A percentile compares a stretch with the other conserved stretches of the same genome.
Conservation (phyloP, 2,329 filamentous ascomycete species). For the Hypoxylon sp. region DNA sequence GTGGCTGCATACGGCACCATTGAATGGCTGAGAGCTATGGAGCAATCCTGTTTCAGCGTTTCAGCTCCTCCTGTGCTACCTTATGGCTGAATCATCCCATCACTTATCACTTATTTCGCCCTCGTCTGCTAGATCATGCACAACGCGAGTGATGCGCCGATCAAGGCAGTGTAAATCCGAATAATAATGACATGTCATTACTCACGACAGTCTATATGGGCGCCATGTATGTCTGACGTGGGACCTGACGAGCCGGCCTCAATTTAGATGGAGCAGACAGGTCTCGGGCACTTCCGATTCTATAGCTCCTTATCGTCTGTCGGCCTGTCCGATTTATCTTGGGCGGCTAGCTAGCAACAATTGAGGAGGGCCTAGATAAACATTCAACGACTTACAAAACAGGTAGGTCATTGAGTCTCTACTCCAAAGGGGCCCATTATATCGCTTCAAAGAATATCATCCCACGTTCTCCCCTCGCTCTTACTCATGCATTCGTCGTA, state of each 20-base stretch:
- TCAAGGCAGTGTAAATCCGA: neutral
- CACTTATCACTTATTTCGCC: slow-evolving; percentile 14
- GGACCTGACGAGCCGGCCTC: neutral
- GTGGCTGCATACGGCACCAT: slow-evolving; percentile 9
- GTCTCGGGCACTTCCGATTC: neutral
- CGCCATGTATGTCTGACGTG: neutral
- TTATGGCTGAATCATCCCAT: slow-evolving; percentile 14
- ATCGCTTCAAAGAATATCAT: neutral
- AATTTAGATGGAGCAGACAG: neutral
- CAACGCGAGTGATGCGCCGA: slow-evolving; percentile 2
- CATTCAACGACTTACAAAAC: neutral
- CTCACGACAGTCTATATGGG: neutral
- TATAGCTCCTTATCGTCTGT: neutral
- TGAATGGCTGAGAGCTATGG: slow-evolving; percentile 1
- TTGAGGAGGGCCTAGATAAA: neutral
- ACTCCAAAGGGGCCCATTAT: neutral
- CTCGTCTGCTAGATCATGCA: slow-evolving; percentile 13
- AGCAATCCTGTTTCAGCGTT: neutral
- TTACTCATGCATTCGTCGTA: neutral
- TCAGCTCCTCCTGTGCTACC: slow-evolving; percentile 3
- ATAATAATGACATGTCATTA: neutral
- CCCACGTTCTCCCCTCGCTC: slow-evolving; percentile 4
- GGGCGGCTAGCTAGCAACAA: neutral
- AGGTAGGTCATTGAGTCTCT: slow-evolving; percentile 3
- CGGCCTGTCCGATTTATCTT: neutral